These are phyloP conservation scores for Epicoccum nigrum DNA, from an alignment of 2,329 filamentous ascomycete genomes.

Conservation along the genomic window DNA sequence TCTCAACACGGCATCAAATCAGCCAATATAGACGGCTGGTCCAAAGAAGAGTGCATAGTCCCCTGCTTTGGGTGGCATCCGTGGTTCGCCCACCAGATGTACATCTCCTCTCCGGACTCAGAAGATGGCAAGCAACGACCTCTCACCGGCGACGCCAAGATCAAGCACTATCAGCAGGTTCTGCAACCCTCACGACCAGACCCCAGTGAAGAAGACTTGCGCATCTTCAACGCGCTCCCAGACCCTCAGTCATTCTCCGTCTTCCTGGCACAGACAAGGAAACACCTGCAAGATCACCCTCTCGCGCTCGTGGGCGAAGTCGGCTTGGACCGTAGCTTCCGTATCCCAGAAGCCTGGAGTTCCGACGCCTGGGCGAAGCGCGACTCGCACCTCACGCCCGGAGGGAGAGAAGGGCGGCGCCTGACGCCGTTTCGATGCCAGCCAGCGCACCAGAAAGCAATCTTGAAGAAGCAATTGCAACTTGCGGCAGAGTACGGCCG, in stretches of 20 bases:
- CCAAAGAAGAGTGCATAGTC: constrained; percentile 57
- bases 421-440: constrained; percentile 72
- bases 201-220: constrained; percentile 48
- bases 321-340: constrained; percentile 77
- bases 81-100: constrained; percentile 83
- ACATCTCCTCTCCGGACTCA: no score
- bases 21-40: constrained; percentile 30
- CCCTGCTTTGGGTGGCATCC: constrained; percentile 88
- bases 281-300: constrained; percentile 63
- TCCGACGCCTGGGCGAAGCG: constrained; percentile 49
- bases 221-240: constrained; percentile 59
- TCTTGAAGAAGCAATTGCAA: constrained; percentile 71
- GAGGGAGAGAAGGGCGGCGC: constrained; percentile 71
- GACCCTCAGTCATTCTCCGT: constrained; percentile 64
- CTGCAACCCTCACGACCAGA: constrained; percentile 56
- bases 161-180: constrained; percentile 70
- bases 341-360: constrained; percentile 68
- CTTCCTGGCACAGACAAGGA: constrained; percentile 63
- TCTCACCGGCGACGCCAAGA: constrained; percentile 54
- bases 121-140: constrained; percentile 5
- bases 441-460: constrained; percentile 69
- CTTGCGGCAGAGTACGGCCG: constrained; percentile 71
- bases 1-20: constrained; percentile 57
- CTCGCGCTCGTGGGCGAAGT: constrained; percentile 76
- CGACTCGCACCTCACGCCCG: constrained; percentile 65